phyloP scores from a whole-genome alignment of 225 moss, liverwort and hornwort species.

The Polytrichum formosum region DNA sequence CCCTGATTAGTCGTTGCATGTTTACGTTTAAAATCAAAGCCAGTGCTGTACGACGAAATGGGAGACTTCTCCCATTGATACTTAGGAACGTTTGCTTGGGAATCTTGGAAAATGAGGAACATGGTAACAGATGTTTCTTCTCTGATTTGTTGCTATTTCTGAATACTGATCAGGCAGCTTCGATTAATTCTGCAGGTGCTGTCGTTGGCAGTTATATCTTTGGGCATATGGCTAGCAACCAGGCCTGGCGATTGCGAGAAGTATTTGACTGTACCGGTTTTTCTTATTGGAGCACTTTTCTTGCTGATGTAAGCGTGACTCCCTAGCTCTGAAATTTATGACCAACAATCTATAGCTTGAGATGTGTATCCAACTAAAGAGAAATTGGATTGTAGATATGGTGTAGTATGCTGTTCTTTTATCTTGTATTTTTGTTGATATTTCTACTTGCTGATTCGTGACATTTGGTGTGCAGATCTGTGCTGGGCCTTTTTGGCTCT shows the following conservation, averaged over 20 bases:
- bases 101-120: neutral
- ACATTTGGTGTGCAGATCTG: conserved; percentile 27
- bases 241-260: conserved; percentile 52
- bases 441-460: neutral
- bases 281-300: conserved; percentile 40
- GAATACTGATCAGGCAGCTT: neutral
- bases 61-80: neutral
- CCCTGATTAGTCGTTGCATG: neutral
- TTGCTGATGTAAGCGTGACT: conserved; percentile 38
- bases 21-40: too few relatives aligned
- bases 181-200: conserved; percentile 29
- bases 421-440: conserved; percentile 1
- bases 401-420: neutral
- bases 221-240: conserved; percentile 55
- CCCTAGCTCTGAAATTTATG: too few relatives aligned
- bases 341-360: too few relatives aligned
- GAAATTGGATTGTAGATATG: neutral
- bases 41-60: too few relatives aligned
- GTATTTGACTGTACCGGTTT: conserved; percentile 46
- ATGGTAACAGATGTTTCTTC: neutral
- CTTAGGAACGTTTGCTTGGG: neutral
- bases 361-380: too few relatives aligned
- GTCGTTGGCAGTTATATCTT: conserved; percentile 29
- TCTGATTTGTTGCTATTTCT: neutral
- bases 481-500: conserved; percentile 37